Percentiles rank a stretch among this genome's conserved stretches.
These are phyloP conservation scores for Penicillium sp. DNA, from an alignment of 2,329 filamentous ascomycete species.

Conservation along the genomic window DNA sequence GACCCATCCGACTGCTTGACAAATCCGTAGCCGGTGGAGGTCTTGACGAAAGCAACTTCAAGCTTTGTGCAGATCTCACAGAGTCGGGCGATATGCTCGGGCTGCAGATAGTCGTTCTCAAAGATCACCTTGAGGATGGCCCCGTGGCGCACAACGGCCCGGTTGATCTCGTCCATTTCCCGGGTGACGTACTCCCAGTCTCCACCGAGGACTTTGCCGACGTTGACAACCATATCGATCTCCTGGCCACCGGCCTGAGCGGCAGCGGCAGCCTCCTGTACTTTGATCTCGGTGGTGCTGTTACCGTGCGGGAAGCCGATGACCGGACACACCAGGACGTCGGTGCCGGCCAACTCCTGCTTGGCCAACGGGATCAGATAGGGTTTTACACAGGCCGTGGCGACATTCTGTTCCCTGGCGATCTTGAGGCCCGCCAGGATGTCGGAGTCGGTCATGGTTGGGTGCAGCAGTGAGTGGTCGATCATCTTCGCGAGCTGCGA, in stretches of 20 bases:
- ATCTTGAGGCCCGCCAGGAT: constrained; percentile 52
- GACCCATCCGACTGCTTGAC: constrained; percentile 54
- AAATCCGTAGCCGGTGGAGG: constrained; percentile 61
- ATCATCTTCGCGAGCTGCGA: constrained; percentile 44
- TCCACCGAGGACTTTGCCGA: constrained; percentile 57
- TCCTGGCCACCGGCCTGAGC: constrained; percentile 51
- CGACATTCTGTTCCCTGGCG: constrained; percentile 50
- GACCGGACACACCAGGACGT: constrained; percentile 56
- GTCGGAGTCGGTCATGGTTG: constrained; percentile 59
- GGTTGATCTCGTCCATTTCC: constrained; percentile 54
- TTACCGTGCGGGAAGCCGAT: constrained; percentile 63
- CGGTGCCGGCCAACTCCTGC: constrained; percentile 47
- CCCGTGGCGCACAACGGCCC: constrained; percentile 44
- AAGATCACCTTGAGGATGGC: constrained; percentile 61
- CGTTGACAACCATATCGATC: constrained; percentile 60
- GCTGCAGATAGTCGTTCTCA: constrained; percentile 57
- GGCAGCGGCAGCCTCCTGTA: constrained; percentile 53
- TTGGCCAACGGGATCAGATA: constrained; percentile 54
- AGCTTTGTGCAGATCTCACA: constrained; percentile 56
- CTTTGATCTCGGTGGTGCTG: constrained; percentile 54
- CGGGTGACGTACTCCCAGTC: constrained; percentile 58
- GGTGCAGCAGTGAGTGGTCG: constrained; percentile 62
- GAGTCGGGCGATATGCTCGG: constrained; percentile 52
- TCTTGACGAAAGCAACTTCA: constrained; percentile 59
- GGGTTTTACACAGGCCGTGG: constrained; percentile 59